Percentiles rank a stretch among this genome's conserved stretches.
These are phyloP conservation scores for Pyrenophora teres DNA, from an alignment of 2,329 filamentous ascomycete genomes.

Conservation along the genomic window DNA sequence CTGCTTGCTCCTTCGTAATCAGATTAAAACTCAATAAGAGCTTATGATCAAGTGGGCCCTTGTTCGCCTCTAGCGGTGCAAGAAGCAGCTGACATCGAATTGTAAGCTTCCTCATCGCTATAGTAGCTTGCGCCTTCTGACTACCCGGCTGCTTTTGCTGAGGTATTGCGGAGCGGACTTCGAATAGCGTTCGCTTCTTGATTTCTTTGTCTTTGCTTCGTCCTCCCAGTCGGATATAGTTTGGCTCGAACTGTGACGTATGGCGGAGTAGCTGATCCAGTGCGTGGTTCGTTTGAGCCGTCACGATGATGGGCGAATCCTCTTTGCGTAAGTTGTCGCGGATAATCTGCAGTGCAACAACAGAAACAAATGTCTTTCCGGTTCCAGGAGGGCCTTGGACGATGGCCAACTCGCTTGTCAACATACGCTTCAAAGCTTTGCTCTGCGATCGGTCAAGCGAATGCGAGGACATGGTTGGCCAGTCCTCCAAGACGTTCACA, in stretches of 20 bases:
- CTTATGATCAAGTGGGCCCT: conserved; percentile 27
- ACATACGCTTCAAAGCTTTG: conserved; percentile 68
- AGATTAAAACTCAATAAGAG: conserved; percentile 61
- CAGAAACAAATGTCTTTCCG: conserved; percentile 82
- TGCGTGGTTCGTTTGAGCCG: conserved; percentile 90
- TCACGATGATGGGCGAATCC: conserved; percentile 73
- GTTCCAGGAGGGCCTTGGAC: conserved; percentile 83
- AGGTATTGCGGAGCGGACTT: conserved; percentile 54
- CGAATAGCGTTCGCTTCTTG: conserved; percentile 68
- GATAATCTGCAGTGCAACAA: conserved; percentile 70
- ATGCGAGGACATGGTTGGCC: conserved; percentile 55
- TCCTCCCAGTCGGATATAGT: conserved; percentile 70
- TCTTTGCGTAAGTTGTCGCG: conserved; percentile 60
- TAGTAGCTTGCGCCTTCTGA: conserved; percentile 46
- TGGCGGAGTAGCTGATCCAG: conserved; percentile 78
- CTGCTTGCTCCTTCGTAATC: conserved; percentile 66
- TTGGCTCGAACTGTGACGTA: conserved; percentile 64
- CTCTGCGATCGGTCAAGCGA: conserved; percentile 73
- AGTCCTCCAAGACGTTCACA: conserved; percentile 60
- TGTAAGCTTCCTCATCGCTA: conserved; percentile 47
- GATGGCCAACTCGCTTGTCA: conserved; percentile 73
- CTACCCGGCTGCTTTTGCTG: conserved; percentile 43
- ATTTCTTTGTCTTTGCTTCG: conserved; percentile 70
- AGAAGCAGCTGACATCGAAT: conserved; percentile 30
- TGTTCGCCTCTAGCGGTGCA: conserved; percentile 29